A percentile compares a stretch with the other conserved stretches of the same genome.
Evolutionary conservation across 345 rosid species (phyloP).

Genomic region (Lenwebbia sp.): DNA sequence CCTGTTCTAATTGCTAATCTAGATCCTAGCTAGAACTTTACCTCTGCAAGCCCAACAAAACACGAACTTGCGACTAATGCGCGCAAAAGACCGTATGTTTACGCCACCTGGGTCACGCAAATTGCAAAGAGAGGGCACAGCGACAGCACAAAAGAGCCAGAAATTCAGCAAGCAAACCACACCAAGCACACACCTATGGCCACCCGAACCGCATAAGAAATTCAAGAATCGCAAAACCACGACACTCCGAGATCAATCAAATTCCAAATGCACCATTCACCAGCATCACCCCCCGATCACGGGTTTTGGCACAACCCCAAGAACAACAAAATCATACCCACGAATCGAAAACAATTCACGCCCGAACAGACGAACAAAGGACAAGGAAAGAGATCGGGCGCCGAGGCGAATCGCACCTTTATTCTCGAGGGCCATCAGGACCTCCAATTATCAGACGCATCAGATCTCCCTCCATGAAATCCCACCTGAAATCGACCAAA

Average conservation of each 20-base stretch:
- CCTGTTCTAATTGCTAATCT: not conserved
- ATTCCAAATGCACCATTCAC: not conserved
- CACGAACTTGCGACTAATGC: not conserved
- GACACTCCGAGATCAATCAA: not conserved
- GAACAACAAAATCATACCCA: not conserved
- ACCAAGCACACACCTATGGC: not conserved
- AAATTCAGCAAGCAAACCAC: not conserved
- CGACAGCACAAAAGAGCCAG: not conserved
- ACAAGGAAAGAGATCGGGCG: not conserved
- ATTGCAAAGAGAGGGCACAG: not conserved
- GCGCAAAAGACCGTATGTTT: not conserved
- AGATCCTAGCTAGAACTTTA: not conserved
- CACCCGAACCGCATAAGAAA: not conserved
- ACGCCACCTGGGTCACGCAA: not conserved
- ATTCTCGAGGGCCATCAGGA: slow-evolving; percentile 55
- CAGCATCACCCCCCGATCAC: not conserved
- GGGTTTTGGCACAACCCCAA: not conserved
- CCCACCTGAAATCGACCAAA: slow-evolving; percentile 20
- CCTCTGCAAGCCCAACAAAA: not conserved
- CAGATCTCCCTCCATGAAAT: slow-evolving; percentile 37
- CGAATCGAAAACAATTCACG: not conserved
- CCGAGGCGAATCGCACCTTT: slow-evolving; percentile 22
- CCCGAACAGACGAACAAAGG: not conserved
- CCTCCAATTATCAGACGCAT: slow-evolving; percentile 48
- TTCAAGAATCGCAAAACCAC: not conserved